Evolutionary conservation across 1,139 yeast genomes (phyloP), one percentile per base, ranked within the genome.

Genomic region (Geotrichum fermentans): DNA sequence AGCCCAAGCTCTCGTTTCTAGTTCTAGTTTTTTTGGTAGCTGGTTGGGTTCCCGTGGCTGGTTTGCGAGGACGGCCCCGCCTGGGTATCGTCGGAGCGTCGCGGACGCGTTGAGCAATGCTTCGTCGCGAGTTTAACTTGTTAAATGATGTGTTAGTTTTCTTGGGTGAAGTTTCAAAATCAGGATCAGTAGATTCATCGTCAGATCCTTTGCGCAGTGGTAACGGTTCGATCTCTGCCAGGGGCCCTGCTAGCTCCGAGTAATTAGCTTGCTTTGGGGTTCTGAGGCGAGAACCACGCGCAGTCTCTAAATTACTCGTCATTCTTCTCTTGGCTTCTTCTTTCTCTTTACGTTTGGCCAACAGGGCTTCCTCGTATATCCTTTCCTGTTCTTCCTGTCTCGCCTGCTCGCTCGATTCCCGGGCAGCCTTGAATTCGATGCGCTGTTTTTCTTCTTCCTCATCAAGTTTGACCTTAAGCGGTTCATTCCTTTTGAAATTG

Each of bases 181-280:
- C 40, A 11, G 40, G 40, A 37, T 37, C 40, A 11, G 5, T 10
- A 13, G 40, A 37, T 21, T 37, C 40, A 13, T 6, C 26, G 5
- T 37, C 40, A 10, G 29, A 20, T 4, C 14, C 28, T 21, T 21
- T 37, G 14, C 28, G 28, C 7, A 37, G 14, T 11, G 40, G 40
- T 13, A 37, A 16, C 7, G n/a, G 28, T 21, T 20, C 28, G 14
- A 20, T 20, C 14, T 21, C 29, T 37, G 18, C n/a, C 16, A 37
- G 14, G 3, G 13, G 14, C 16, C 14, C 40, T 14, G 24, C 42
- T n/a, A 11, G 18, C 33, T 38, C 32, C 20, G 21, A 21, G 32
- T 8, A 5, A 13, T 13, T 4, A n/a, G 3, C 33, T 10, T 18
- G 20, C 11, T n/a, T 13, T 24, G 13, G 26, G 29, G 7, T 4